These are phyloP conservation scores for Entelexis paramagnoliae DNA, from an alignment of 1,139 yeast genomes.

Conservation along the genomic window DNA sequence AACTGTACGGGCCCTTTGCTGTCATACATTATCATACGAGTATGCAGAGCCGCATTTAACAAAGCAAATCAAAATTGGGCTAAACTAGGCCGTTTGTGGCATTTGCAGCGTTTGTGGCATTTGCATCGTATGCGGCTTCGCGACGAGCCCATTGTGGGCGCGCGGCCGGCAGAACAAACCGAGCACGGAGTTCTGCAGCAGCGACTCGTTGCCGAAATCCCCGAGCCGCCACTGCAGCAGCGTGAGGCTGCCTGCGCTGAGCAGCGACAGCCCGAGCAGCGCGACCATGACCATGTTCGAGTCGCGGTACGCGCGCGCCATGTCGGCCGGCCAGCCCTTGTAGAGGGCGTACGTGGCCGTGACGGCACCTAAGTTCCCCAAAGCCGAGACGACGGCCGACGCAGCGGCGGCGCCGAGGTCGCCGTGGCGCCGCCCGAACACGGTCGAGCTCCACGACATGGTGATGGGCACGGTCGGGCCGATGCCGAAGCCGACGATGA, in stretches of 20 bases:
- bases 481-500: constrained; percentile 74
- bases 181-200: constrained; percentile 21
- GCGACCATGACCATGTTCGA: constrained; percentile 79
- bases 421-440: constrained; percentile 60
- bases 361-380: constrained; percentile 83
- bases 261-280: constrained; percentile 36
- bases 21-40: too few species aligned
- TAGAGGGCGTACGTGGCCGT: constrained; percentile 78
- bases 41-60: too few species aligned
- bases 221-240: constrained; percentile 20
- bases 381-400: constrained; percentile 72
- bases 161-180: constrained; percentile 12
- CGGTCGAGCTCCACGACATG: constrained; percentile 80
- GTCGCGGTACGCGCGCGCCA: constrained; percentile 48
- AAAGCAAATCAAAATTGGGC: too few species aligned
- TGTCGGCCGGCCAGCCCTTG: constrained; percentile 79
- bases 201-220: constrained; percentile 21
- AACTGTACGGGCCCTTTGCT: too few species aligned
- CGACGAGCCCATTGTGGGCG: too few species aligned
- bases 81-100: too few species aligned
- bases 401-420: constrained; percentile 83
- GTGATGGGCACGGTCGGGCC: constrained; percentile 91
- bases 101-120: too few species aligned
- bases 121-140: too few species aligned
- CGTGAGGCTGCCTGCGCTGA: constrained; percentile 18